These are phyloP conservation scores for Termitomyces sp. DNA, from an alignment of 768 basidiomycete species.

Conservation along the genomic window DNA sequence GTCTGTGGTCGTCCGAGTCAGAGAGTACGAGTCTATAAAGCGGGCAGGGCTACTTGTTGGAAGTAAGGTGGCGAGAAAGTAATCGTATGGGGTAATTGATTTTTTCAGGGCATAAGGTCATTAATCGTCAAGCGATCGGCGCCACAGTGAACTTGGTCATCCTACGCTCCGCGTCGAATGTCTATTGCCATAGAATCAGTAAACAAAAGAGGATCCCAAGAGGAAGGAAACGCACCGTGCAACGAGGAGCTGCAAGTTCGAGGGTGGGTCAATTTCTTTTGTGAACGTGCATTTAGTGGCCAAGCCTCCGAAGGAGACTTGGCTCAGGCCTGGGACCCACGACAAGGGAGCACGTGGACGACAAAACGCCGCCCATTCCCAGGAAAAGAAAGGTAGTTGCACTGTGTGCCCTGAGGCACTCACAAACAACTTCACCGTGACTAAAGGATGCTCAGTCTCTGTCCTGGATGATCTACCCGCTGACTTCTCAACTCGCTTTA, in stretches of 20 bases:
- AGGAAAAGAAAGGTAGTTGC: neutral
- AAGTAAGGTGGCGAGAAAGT: neutral
- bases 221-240: neutral
- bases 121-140: neutral
- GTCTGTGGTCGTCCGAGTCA: too few species aligned
- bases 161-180: neutral
- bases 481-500: neutral
- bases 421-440: neutral
- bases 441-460: neutral
- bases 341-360: constrained; percentile 19
- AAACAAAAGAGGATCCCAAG: neutral
- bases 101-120: neutral
- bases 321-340: constrained; percentile 17
- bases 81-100: neutral
- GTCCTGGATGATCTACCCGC: neutral
- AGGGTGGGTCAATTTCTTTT: neutral
- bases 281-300: constrained; percentile 16
- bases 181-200: neutral
- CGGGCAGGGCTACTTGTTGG: too few species aligned
- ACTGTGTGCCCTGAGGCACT: too few species aligned
- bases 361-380: neutral
- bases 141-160: neutral
- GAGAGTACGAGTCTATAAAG: too few species aligned
- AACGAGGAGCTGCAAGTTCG: neutral
- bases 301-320: neutral